Percentiles rank a stretch among this genome's conserved stretches.
These are phyloP conservation scores for Simmondsia chinensis DNA, from an alignment of 148 eudicot species.

Conservation along the genomic window DNA sequence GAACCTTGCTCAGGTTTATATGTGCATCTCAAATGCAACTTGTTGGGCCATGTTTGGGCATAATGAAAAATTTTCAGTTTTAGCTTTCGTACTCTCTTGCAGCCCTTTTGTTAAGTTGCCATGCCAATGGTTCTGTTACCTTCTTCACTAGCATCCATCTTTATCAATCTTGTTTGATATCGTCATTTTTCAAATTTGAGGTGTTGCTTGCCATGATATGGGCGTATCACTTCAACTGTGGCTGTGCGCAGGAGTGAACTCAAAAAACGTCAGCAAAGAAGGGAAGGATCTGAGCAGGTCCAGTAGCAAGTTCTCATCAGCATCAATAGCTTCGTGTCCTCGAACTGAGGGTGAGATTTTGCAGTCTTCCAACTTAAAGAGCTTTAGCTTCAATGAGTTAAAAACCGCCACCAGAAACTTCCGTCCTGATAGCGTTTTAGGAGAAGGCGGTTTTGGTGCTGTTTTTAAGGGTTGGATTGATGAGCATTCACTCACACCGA, in stretches of 20 bases:
- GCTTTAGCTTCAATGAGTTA: slow-evolving; percentile 21
- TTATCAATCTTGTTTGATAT: too few relatives aligned
- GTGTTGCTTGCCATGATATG: too few relatives aligned
- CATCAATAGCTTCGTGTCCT: slow-evolving; percentile 16
- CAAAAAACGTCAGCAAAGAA: slow-evolving; percentile 27
- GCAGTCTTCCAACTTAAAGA: slow-evolving; percentile 22
- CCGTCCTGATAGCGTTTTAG: slow-evolving; percentile 22
- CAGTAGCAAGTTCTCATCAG: slow-evolving; percentile 28
- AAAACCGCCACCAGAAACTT: slow-evolving; percentile 22
- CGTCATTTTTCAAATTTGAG: too few relatives aligned
- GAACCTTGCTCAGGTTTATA: too few relatives aligned
- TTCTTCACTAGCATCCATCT: too few relatives aligned
- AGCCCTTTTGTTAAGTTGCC: too few relatives aligned
- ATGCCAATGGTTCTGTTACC: too few relatives aligned
- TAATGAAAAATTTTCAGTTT: too few relatives aligned
- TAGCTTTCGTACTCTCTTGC: too few relatives aligned
- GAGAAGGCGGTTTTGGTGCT: slow-evolving; percentile 30
- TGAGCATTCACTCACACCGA: slow-evolving; percentile 16
- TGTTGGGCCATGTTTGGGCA: too few relatives aligned
- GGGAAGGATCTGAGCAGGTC: slow-evolving; percentile 27
- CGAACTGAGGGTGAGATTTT: slow-evolving; percentile 22
- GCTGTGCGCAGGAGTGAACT: slow-evolving; percentile 22
- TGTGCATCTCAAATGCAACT: too few relatives aligned
- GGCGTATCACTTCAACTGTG: too few relatives aligned
- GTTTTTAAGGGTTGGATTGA: slow-evolving; percentile 28